Percentiles rank a stretch among this genome's conserved stretches.
phyloP scores from a whole-genome alignment of 768 basidiomycete genomes.

The Amanita polypyramis region DNA sequence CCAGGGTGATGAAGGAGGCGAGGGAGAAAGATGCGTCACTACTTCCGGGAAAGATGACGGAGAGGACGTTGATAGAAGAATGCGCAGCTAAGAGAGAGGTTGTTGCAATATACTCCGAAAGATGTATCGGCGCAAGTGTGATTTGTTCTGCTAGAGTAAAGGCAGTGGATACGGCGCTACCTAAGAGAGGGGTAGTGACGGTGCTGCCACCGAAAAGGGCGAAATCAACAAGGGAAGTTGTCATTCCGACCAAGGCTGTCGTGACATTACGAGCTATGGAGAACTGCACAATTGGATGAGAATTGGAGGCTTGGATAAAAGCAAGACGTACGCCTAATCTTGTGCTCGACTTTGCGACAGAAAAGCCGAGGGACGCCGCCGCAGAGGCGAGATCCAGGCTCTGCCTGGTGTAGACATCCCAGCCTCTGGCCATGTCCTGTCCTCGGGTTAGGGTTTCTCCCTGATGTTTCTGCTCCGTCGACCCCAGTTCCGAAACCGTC shows the following conservation, averaged over 20 bases:
- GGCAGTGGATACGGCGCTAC: slow-evolving; percentile 47
- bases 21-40: slow-evolving; percentile 77
- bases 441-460: slow-evolving; percentile 6
- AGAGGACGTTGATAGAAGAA: slow-evolving; percentile 64
- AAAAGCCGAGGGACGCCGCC: slow-evolving; percentile 55
- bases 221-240: slow-evolving; percentile 51
- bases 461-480: not conserved
- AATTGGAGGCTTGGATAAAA: too few species aligned
- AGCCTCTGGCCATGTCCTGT: slow-evolving; percentile 27
- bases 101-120: slow-evolving; percentile 69
- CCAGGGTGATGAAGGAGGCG: slow-evolving; percentile 68
- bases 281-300: slow-evolving; percentile 34
- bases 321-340: slow-evolving; percentile 55
- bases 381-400: slow-evolving; percentile 59
- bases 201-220: slow-evolving; percentile 53
- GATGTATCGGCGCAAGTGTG: slow-evolving; percentile 62
- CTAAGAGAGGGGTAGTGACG: slow-evolving; percentile 47
- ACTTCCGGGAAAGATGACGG: slow-evolving; percentile 62
- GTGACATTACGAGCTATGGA: slow-evolving; percentile 54
- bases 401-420: slow-evolving; percentile 44
- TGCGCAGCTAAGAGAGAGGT: slow-evolving; percentile 68
- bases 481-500: not conserved
- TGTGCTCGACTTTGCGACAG: slow-evolving; percentile 55
- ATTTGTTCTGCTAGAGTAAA: slow-evolving; percentile 61
- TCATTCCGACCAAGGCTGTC: slow-evolving; percentile 44